A percentile compares a stretch with the other conserved stretches of the same genome.
phyloP scores from a whole-genome alignment of 108 stramenopile genomes.

The Nitzschia sp. region DNA sequence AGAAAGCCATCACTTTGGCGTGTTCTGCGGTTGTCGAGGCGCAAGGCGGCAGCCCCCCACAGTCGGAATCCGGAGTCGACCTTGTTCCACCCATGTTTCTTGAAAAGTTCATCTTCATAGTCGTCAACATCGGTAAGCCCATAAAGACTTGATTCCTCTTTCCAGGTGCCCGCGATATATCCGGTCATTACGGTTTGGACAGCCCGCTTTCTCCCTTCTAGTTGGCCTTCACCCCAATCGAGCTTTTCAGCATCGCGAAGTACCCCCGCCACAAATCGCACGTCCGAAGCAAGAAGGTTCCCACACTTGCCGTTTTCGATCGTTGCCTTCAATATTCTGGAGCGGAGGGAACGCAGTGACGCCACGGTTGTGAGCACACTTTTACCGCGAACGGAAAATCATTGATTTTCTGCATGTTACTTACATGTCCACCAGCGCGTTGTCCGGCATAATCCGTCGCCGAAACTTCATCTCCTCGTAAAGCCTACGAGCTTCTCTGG shows the following conservation, averaged over 20 bases:
- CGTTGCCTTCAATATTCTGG: constrained; percentile 62
- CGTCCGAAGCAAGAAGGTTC: constrained; percentile 53
- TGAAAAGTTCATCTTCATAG: constrained; percentile 61
- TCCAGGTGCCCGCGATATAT: constrained; percentile 40
- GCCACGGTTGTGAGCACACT: background rate
- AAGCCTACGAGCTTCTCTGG: constrained; percentile 41
- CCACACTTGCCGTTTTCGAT: constrained; percentile 34
- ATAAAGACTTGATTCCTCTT: constrained; percentile 42
- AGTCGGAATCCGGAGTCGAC: constrained; percentile 82
- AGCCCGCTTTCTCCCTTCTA: constrained; percentile 59
- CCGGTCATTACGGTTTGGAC: constrained; percentile 54
- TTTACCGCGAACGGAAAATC: background rate
- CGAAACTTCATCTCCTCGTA: constrained; percentile 72
- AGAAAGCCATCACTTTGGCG: constrained; percentile 50
- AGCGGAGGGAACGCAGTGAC: background rate
- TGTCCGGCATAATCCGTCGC: constrained; percentile 67
- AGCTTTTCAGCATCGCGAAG: constrained; percentile 69
- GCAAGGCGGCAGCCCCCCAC: constrained; percentile 49
- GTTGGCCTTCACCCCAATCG: constrained; percentile 59
- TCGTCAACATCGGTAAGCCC: constrained; percentile 17
- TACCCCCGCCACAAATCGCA: constrained; percentile 58
- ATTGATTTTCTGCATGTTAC: constrained; percentile 11
- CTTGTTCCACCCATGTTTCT: constrained; percentile 79
- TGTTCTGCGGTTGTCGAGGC: background rate
- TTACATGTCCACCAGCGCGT: constrained; percentile 70